Conservation (phyloP, 164 flowering plant species). For the Dillenia suffruticosa region DNA sequence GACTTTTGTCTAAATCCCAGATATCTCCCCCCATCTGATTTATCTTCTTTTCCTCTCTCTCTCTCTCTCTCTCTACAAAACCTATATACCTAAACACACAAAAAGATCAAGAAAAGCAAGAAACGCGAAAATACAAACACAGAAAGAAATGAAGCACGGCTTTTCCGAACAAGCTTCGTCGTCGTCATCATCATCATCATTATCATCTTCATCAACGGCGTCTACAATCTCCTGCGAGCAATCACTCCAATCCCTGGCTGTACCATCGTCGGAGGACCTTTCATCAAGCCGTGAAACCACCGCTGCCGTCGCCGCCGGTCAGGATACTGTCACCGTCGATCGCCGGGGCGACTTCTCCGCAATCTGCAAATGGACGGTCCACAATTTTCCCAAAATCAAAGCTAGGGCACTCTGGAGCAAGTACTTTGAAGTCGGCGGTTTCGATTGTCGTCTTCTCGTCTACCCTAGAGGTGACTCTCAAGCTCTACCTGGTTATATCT, state of each 20-base stretch:
- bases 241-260: slow-evolving; percentile 13
- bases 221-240: slow-evolving; percentile 16
- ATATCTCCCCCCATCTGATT: no score
- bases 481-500: slow-evolving; percentile 62
- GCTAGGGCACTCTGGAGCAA: slow-evolving; percentile 70
- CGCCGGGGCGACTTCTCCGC: slow-evolving; percentile 56
- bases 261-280: slow-evolving; percentile 2
- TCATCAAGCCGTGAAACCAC: slow-evolving; percentile 6
- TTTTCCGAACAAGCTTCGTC: slow-evolving; percentile 36
- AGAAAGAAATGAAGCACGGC: slow-evolving; percentile 25
- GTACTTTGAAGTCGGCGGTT: slow-evolving; percentile 75
- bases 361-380: slow-evolving; percentile 62
- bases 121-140: no score
- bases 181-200: slow-evolving; percentile 19
- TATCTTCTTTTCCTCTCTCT: no score
- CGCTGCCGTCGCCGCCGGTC: slow-evolving; percentile 25
- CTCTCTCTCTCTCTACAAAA: no score
- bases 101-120: no score
- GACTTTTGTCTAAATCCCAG: no score
- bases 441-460: slow-evolving; percentile 56
- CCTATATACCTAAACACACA: no score
- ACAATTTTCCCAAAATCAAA: slow-evolving; percentile 47
- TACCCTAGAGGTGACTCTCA: slow-evolving; percentile 72
- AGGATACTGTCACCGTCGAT: slow-evolving; percentile 44
- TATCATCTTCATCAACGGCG: slow-evolving; percentile 15